Percentiles rank a stretch among this genome's conserved stretches.
These are phyloP conservation scores for Kokia cookei DNA, from an alignment of 441 rosid genomes.

Conservation along the genomic window DNA sequence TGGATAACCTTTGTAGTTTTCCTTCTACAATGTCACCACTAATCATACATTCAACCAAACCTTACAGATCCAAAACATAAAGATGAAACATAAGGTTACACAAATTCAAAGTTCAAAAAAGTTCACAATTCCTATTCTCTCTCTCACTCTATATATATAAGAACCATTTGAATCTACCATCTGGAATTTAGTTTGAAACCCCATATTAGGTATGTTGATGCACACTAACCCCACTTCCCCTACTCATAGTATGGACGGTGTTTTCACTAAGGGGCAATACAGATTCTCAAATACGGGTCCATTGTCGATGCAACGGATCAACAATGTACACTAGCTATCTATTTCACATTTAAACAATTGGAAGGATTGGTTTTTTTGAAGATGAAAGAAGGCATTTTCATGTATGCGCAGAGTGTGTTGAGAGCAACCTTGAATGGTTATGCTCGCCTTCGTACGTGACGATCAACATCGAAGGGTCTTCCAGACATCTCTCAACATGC, in stretches of 20 bases:
- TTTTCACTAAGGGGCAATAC: too few species aligned
- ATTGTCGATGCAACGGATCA: neutral
- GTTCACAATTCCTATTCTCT: neutral
- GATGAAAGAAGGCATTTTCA: constrained; percentile 22
- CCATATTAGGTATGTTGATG: neutral
- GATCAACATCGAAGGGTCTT: constrained; percentile 44
- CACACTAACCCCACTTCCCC: too few species aligned
- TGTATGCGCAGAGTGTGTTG: constrained; percentile 50
- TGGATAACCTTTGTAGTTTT: neutral
- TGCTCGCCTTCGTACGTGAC: constrained; percentile 58
- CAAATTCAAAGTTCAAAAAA: neutral
- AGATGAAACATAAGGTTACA: neutral
- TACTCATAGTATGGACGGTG: too few species aligned
- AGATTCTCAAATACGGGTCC: neutral
- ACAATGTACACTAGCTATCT: constrained; percentile 19
- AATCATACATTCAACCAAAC: neutral
- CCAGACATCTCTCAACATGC: constrained; percentile 52
- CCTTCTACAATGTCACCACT: neutral
- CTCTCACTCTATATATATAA: neutral
- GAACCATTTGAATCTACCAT: neutral
- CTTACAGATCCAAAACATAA: neutral
- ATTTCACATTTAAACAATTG: constrained; percentile 15
- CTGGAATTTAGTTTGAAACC: neutral
- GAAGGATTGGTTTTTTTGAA: constrained; percentile 16
- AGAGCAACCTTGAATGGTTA: constrained; percentile 37